Evolutionary conservation across 2,329 filamentous ascomycete species (phyloP), one percentile per base, ranked within the genome.

Genomic region (Emydomyces testavorans): DNA sequence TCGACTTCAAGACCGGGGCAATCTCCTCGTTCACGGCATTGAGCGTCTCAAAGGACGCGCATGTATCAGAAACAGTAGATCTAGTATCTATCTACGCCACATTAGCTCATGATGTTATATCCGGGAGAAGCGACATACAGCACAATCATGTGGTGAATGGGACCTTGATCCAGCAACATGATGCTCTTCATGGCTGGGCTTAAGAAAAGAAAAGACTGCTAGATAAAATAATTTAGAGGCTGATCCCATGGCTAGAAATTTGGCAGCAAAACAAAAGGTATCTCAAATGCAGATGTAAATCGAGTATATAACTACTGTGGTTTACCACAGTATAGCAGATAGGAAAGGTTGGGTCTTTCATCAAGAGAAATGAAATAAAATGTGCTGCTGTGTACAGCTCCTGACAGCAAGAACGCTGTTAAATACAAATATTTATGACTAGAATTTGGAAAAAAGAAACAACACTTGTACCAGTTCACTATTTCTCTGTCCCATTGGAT

Each of bases 31-130:
- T 98, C 46, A 98, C 74, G 34, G 74, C 72, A 62, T 98, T 89
- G 65, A 98, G 83, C 31, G 86, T 88, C 48, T 82, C 81, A 68
- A 94, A 98, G 48, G 90, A 94, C 53, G 86, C 87, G 70, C 92
- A 96, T 41, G 92, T 88, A 65, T 98, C 92, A 36, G 84, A 85
- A 31, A 98, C 88, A 60, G 92, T 93, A 52, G 87, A 79, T 56
- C 82, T 82, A 15, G 89, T 86, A 35, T 92, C 87, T 58, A 94
- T 85, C 87, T 94, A 72, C 36, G 60, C 29, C 38, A 43, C 21
- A 23, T 43, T 28, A 45, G 15, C 16, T n/a, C 16, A 21, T 11
- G 18, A 18, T 10, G 3, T 2, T 26, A 24, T 24, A 2, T 5
- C 1, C 1, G 7, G 23, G 15, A 10, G 32, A 23, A 24, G 8